phyloP scores from a whole-genome alignment of 768 basidiomycete species.

The Calocybe gangraenosa region DNA sequence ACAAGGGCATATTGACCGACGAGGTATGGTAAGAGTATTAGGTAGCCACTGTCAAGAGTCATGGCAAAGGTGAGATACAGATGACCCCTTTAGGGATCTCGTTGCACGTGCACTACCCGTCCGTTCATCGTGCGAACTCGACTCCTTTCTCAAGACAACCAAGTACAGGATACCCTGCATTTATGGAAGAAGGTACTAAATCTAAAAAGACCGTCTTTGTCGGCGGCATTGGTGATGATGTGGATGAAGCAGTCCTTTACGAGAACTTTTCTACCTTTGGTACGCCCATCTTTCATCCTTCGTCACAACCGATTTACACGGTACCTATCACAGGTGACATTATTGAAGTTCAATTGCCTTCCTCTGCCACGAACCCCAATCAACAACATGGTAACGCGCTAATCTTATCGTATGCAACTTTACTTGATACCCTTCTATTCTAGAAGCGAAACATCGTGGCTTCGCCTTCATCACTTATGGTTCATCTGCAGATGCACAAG shows the following conservation, averaged over 20 bases:
- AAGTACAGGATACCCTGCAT: slow-evolving; percentile 1
- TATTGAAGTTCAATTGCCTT: slow-evolving; percentile 86
- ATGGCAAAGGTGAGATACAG: slow-evolving; percentile 20
- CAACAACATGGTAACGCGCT: slow-evolving; percentile 62
- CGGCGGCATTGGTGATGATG: slow-evolving; percentile 79
- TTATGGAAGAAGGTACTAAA: slow-evolving; percentile 80
- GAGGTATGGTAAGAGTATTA: too few species aligned
- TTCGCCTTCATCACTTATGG: slow-evolving; percentile 91
- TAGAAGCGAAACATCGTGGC: slow-evolving; percentile 82
- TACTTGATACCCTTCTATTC: slow-evolving; percentile 8
- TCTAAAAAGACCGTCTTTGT: slow-evolving; percentile 85
- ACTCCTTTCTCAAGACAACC: slow-evolving; percentile 25
- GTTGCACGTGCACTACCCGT: slow-evolving; percentile 24
- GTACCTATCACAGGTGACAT: slow-evolving; percentile 75
- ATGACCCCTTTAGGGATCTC: slow-evolving; percentile 18
- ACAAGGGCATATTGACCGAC: too few species aligned
- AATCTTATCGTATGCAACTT: slow-evolving; percentile 11
- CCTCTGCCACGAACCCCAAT: slow-evolving; percentile 67
- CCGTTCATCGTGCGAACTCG: slow-evolving; percentile 38
- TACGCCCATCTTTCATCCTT: slow-evolving; percentile 28
- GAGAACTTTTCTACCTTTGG: slow-evolving; percentile 88
- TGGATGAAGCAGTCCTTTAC: slow-evolving; percentile 73
- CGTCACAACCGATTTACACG: slow-evolving; percentile 10
- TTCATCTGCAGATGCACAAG: slow-evolving; percentile 80
- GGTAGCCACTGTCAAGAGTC: too few species aligned